phyloP scores from a whole-genome alignment of 768 basidiomycete genomes.

The Auriculariales sp. region DNA sequence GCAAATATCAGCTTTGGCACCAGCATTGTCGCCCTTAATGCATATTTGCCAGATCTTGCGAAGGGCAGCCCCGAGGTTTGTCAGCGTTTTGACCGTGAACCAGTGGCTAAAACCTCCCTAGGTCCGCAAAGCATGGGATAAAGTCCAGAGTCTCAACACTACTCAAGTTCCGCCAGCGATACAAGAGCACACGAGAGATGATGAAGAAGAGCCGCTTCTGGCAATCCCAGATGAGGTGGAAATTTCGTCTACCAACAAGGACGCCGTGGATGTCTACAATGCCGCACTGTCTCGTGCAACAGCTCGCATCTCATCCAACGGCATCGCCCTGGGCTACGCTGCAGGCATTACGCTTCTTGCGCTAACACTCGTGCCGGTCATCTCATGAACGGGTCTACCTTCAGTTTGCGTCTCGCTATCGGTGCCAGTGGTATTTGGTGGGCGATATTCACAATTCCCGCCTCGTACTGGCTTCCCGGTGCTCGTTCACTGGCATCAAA shows the following conservation, averaged over 20 bases:
- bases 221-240: not conserved
- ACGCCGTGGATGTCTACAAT: slow-evolving; percentile 22
- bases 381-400: slow-evolving; percentile 59
- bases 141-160: slow-evolving; percentile 12
- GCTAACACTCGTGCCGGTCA: slow-evolving; percentile 69
- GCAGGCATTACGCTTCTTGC: slow-evolving; percentile 68
- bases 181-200: slow-evolving; percentile 9
- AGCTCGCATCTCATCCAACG: slow-evolving; percentile 69
- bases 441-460: slow-evolving; percentile 69
- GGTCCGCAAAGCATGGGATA: slow-evolving; percentile 27
- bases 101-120: slow-evolving; percentile 10
- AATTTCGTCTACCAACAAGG: not conserved
- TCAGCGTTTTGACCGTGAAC: not conserved
- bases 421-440: slow-evolving; percentile 81
- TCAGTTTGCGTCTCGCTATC: slow-evolving; percentile 68
- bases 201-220: not conserved
- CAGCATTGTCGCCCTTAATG: slow-evolving; percentile 78
- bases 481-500: slow-evolving; percentile 9
- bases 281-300: slow-evolving; percentile 53
- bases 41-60: slow-evolving; percentile 69
- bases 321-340: slow-evolving; percentile 75
- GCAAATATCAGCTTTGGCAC: slow-evolving; percentile 84
- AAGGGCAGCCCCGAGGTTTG: slow-evolving; percentile 33
- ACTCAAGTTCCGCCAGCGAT: not conserved
- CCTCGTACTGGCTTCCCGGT: slow-evolving; percentile 57